Evolutionary conservation across 2,329 filamentous ascomycete genomes (phyloP).

Genomic region (Trichophyton rubrum): DNA sequence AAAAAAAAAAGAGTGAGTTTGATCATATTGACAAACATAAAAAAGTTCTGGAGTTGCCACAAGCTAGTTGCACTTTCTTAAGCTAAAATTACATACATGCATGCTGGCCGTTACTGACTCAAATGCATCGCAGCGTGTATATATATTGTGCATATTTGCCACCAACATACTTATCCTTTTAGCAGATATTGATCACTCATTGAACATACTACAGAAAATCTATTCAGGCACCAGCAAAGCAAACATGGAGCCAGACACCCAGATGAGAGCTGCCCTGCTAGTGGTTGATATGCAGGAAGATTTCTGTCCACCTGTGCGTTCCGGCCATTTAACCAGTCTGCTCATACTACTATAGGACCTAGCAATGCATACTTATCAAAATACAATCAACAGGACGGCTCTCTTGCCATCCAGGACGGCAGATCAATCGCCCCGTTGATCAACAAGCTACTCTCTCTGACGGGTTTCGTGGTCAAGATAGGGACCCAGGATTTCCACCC

Average conservation of each 20-base stretch:
- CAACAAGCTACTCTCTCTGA: slow-evolving; percentile 60
- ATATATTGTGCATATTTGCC: not conserved
- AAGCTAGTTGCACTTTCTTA: too few species aligned
- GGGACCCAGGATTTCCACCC: slow-evolving; percentile 95
- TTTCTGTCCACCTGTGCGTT: slow-evolving; percentile 75
- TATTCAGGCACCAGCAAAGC: not conserved
- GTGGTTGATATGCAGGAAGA: slow-evolving; percentile 89
- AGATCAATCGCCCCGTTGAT: slow-evolving; percentile 57
- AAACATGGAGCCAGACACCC: slow-evolving; percentile 4
- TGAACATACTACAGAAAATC: too few species aligned
- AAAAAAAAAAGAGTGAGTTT: too few species aligned
- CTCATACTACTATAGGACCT: not conserved
- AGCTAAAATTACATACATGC: too few species aligned
- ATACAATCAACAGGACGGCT: slow-evolving; percentile 50
- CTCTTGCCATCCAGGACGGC: slow-evolving; percentile 67
- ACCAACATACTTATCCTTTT: not conserved
- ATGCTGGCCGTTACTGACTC: too few species aligned
- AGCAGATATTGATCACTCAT: too few species aligned
- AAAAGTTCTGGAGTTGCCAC: not conserved
- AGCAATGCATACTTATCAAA: not conserved
- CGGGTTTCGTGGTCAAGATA: slow-evolving; percentile 57
- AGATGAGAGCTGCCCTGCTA: slow-evolving; percentile 47
- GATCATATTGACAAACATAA: too few species aligned
- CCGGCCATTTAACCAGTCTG: not conserved
- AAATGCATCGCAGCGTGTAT: too few species aligned